phyloP scores from a whole-genome alignment of 1,139 yeast genomes.

The Meyerozyma carpophila region DNA sequence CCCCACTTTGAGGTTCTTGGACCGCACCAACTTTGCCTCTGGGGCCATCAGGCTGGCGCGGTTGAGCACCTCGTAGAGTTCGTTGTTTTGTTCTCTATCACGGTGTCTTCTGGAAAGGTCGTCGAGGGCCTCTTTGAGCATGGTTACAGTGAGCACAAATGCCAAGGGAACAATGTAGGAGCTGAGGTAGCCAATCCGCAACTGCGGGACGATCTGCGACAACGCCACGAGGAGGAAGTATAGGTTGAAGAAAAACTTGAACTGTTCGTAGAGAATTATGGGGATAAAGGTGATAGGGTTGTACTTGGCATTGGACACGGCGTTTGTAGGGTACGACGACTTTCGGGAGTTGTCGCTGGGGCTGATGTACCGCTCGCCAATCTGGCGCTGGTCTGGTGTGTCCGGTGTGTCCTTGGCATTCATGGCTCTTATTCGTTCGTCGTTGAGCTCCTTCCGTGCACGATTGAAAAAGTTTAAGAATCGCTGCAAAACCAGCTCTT shows the following conservation, averaged over 20 bases:
- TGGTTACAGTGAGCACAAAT: conserved; percentile 86
- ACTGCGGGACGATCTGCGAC: conserved; percentile 87
- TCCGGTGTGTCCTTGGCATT: conserved; percentile 3
- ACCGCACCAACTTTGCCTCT: conserved; percentile 40
- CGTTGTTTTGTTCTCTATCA: conserved; percentile 85
- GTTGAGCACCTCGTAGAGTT: conserved; percentile 67
- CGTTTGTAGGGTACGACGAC: conserved; percentile 58
- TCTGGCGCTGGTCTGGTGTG: neutral
- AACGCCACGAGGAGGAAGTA: conserved; percentile 90
- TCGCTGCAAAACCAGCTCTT: conserved; percentile 9
- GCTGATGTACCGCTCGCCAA: conserved; percentile 27
- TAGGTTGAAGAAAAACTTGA: conserved; percentile 91
- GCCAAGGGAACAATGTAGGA: conserved; percentile 92
- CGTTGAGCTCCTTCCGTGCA: conserved; percentile 24
- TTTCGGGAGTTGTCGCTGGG: conserved; percentile 27
- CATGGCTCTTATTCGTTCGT: conserved; percentile 16
- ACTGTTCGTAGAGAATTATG: conserved; percentile 85
- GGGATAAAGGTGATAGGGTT: conserved; percentile 87
- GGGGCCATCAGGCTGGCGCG: conserved; percentile 20
- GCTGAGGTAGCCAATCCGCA: conserved; percentile 88
- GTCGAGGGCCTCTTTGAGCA: conserved; percentile 94
- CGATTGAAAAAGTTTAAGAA: conserved; percentile 17
- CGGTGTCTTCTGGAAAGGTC: conserved; percentile 87
- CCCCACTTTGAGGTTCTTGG: conserved; percentile 76
- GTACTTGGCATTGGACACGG: conserved; percentile 91